Evolutionary conservation across 371 early-diverging fungal genomes (phyloP).

Genomic region (Apophysomyces elegans): DNA sequence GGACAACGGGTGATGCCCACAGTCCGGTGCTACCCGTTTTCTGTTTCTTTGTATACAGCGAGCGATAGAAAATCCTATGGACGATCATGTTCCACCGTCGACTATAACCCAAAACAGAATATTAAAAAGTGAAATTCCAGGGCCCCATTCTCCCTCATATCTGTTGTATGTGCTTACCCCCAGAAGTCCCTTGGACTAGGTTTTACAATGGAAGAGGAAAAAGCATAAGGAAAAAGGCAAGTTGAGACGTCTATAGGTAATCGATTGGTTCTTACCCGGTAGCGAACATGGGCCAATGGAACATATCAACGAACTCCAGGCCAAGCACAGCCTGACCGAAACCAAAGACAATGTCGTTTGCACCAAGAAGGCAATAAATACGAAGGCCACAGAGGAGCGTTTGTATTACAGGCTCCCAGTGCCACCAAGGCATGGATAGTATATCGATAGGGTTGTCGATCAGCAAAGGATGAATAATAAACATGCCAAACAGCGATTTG

Average conservation of each 20-base stretch:
- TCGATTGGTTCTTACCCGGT: slow-evolving; percentile 18
- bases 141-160: no score
- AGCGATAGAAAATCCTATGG: slow-evolving; percentile 33
- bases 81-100: slow-evolving; percentile 44
- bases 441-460: slow-evolving; percentile 22
- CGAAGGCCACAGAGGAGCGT: slow-evolving; percentile 32
- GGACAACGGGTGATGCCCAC: slow-evolving; percentile 2
- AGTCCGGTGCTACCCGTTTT: background rate
- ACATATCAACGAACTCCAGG: slow-evolving; percentile 27
- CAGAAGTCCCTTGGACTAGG: slow-evolving; percentile 47
- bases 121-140: no score
- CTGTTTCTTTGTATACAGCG: slow-evolving; percentile 20
- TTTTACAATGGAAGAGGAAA: background rate
- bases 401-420: slow-evolving; percentile 15
- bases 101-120: slow-evolving; percentile 15
- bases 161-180: slow-evolving; percentile 28
- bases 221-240: background rate
- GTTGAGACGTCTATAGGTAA: background rate
- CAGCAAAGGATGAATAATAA: slow-evolving; percentile 24
- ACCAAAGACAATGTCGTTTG: slow-evolving; percentile 30
- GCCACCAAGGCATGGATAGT: slow-evolving; percentile 27
- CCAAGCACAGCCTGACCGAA: slow-evolving; percentile 24
- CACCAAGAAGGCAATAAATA: slow-evolving; percentile 33
- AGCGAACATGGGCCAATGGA: slow-evolving; percentile 39
- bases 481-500: slow-evolving; percentile 20